A percentile compares a stretch with the other conserved stretches of the same genome.
These are phyloP conservation scores for Hirsutella rhossiliensis DNA, from an alignment of 2,329 filamentous ascomycete species.

Conservation along the genomic window DNA sequence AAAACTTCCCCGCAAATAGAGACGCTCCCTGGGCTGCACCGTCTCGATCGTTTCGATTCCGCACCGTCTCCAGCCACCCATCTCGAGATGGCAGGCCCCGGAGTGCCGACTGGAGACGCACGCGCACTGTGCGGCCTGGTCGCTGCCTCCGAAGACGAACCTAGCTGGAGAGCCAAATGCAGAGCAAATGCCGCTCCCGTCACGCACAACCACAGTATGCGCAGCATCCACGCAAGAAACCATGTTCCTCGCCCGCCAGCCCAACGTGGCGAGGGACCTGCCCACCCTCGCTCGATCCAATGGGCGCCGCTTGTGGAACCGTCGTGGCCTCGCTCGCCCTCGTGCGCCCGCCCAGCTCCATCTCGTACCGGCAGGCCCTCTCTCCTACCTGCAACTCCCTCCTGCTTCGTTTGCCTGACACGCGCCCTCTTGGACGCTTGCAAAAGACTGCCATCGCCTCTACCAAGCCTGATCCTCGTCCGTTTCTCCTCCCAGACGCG, in stretches of 20 bases:
- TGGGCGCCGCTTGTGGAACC: slow-evolving; percentile 1
- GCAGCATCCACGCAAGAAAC: not conserved
- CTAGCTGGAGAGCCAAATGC: no score
- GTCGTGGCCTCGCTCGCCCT: not conserved
- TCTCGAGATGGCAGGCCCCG: no score
- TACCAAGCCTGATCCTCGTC: no score
- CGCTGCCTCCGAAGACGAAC: no score
- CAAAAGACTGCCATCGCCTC: no score
- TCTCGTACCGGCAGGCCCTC: not conserved
- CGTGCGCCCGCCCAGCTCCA: not conserved
- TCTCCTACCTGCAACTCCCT: not conserved
- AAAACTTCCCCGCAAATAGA: slow-evolving; percentile 6
- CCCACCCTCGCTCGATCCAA: not conserved
- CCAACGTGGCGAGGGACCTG: not conserved
- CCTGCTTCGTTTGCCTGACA: not conserved
- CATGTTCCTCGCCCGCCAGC: slow-evolving; percentile 1
- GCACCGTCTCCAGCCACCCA: no score
- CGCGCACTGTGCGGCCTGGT: no score
- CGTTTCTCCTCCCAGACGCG: no score
- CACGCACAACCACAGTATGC: no score
- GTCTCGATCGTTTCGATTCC: slow-evolving; percentile 4
- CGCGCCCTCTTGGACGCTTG: no score
- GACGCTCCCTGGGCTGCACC: slow-evolving; percentile 1
- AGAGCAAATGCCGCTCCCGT: no score
- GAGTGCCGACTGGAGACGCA: no score